A percentile compares a stretch with the other conserved stretches of the same genome.
phyloP scores from a whole-genome alignment of 2,329 filamentous ascomycete genomes.

The Graphilbum ipis-grandicollis region DNA sequence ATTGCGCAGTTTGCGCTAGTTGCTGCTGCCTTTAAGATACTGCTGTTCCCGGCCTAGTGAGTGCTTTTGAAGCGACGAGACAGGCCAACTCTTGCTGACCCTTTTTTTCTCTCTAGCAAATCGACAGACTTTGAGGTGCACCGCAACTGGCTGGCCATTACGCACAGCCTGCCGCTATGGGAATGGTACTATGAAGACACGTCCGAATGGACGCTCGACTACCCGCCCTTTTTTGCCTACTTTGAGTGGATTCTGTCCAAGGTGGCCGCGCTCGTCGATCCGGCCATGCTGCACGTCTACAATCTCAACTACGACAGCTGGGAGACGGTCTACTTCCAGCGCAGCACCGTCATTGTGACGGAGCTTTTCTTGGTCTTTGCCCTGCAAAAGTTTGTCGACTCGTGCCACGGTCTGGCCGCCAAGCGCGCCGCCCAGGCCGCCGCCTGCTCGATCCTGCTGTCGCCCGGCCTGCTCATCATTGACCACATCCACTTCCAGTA shows the following conservation, averaged over 20 bases:
- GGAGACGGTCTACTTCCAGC: constrained; percentile 88
- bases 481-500: constrained; percentile 99
- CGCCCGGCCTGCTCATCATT: constrained; percentile 86
- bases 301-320: constrained; percentile 79
- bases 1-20: constrained; percentile 75
- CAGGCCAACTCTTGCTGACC: no score
- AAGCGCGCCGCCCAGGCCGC: constrained; percentile 69
- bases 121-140: constrained; percentile 99
- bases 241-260: constrained; percentile 91
- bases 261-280: constrained; percentile 57
- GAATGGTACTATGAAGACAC: constrained; percentile 97
- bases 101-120: no score
- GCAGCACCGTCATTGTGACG: constrained; percentile 68
- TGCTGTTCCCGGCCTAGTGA: constrained; percentile 89
- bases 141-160: constrained; percentile 95
- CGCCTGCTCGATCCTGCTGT: constrained; percentile 77
- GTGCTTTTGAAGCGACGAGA: constrained; percentile 17
- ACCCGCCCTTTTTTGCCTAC: constrained; percentile 93
- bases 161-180: constrained; percentile 68
- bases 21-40: constrained; percentile 74
- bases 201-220: constrained; percentile 98
- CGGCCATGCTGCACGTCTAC: constrained; percentile 63
- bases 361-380: constrained; percentile 76
- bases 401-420: constrained; percentile 37
- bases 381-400: constrained; percentile 62